These are phyloP conservation scores for Fraxinus quadrangulata DNA, from an alignment of 257 asterid species.

Conservation along the genomic window DNA sequence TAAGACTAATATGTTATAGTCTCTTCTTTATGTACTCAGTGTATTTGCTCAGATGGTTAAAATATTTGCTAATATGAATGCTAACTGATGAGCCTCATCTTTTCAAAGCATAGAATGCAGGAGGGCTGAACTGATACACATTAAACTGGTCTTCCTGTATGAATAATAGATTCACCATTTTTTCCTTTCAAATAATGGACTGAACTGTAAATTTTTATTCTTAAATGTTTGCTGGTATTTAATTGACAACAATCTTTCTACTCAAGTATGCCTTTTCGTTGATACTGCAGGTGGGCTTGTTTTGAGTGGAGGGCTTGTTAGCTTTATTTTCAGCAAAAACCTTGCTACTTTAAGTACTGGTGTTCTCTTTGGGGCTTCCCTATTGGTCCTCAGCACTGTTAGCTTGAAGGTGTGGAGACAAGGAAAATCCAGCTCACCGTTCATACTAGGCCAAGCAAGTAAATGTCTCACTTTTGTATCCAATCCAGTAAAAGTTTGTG, in stretches of 20 bases:
- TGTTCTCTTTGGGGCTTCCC: slow-evolving; percentile 75
- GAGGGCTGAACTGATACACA: background rate
- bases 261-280: background rate
- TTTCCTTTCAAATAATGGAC: background rate
- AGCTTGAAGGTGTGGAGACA: slow-evolving; percentile 87
- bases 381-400: slow-evolving; percentile 74
- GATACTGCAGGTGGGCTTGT: slow-evolving; percentile 73
- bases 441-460: slow-evolving; percentile 96
- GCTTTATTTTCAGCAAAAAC: slow-evolving; percentile 73
- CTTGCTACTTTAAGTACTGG: slow-evolving; percentile 57
- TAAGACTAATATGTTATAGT: background rate
- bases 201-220: background rate
- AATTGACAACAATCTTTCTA: background rate
- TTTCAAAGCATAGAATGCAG: background rate
- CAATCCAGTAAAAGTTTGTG: background rate
- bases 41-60: background rate
- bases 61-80: background rate
- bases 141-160: background rate
- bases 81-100: background rate
- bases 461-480: background rate
- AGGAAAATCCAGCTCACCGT: slow-evolving; percentile 94
- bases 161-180: background rate
- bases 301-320: slow-evolving; percentile 68
- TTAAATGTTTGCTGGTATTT: background rate
- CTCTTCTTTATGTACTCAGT: background rate